Conservation (phyloP, 2,329 filamentous ascomycete genomes). For the Cordyceps farinosa region DNA sequence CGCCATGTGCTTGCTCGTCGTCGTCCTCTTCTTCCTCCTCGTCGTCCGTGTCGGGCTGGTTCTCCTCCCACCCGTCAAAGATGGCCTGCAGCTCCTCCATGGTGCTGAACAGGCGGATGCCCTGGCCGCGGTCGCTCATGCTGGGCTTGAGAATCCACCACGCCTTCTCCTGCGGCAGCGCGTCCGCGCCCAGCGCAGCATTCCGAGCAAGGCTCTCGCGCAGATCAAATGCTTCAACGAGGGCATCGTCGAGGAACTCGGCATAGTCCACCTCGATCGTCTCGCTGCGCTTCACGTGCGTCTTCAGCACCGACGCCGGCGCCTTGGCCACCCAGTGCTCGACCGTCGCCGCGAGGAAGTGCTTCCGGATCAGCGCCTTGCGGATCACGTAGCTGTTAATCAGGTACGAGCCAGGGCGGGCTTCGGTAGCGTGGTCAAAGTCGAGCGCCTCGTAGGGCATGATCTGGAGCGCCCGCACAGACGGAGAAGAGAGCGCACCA, state of each 20-base stretch:
- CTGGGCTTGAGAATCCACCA: constrained; percentile 99
- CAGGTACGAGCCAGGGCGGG: constrained; percentile 55
- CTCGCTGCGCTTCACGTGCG: constrained; percentile 72
- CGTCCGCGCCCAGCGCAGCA: constrained; percentile 11
- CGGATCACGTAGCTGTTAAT: constrained; percentile 92
- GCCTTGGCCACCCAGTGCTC: constrained; percentile 84
- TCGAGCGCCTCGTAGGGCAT: constrained; percentile 83
- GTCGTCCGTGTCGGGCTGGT: constrained; percentile 61
- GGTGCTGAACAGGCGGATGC: constrained; percentile 82
- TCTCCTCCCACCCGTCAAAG: constrained; percentile 87
- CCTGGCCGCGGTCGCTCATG: constrained; percentile 95
- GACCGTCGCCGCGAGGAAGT: constrained; percentile 82
- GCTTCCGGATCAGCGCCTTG: constrained; percentile 94
- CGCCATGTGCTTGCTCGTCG: constrained; percentile 28
- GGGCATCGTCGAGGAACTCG: constrained; percentile 90
- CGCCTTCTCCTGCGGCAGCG: constrained; percentile 46
- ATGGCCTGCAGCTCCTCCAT: constrained; percentile 80
- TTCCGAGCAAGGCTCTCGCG: constrained; percentile 74
- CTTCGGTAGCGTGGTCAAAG: constrained; percentile 65
- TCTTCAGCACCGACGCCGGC: constrained; percentile 63
- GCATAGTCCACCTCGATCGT: constrained; percentile 95
- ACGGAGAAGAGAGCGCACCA: constrained; percentile 27
- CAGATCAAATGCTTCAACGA: constrained; percentile 86
- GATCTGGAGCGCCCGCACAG: constrained; percentile 64
- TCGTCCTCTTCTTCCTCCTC: constrained; percentile 53